phyloP scores from a whole-genome alignment of 805 yeast genomes.

The Zygosaccharomyces bisporus region DNA sequence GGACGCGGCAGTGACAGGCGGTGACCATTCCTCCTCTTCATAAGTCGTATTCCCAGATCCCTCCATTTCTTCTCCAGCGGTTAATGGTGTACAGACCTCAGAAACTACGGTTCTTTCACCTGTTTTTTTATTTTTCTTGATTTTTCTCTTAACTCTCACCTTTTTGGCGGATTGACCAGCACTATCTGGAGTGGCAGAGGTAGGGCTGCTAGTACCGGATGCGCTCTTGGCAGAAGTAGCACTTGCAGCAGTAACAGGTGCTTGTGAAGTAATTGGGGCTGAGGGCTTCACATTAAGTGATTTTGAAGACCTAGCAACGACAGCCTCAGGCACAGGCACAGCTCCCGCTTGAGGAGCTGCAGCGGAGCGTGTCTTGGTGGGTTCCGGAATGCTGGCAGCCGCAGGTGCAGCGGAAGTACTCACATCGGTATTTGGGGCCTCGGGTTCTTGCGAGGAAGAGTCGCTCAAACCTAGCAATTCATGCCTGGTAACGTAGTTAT shows the following conservation, averaged over 20 bases:
- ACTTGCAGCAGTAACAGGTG: slow-evolving; percentile 31
- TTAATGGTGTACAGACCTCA: slow-evolving; percentile 17
- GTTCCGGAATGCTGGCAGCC: neutral
- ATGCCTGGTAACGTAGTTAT: slow-evolving; percentile 33
- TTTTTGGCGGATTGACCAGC: slow-evolving; percentile 23
- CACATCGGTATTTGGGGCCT: neutral
- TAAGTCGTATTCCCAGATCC: slow-evolving; percentile 15
- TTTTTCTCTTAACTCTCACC: slow-evolving; percentile 38
- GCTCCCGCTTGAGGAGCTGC: neutral
- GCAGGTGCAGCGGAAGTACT: neutral
- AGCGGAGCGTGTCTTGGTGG: neutral
- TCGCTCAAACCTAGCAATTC: slow-evolving; percentile 14
- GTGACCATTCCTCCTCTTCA: slow-evolving; percentile 18
- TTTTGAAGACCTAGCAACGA: slow-evolving; percentile 2
- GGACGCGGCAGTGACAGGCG: neutral
- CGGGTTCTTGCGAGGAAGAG: slow-evolving; percentile 1
- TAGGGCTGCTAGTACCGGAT: neutral
- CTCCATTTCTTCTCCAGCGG: slow-evolving; percentile 24
- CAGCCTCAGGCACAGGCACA: neutral
- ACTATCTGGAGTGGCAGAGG: neutral
- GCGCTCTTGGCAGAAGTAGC: slow-evolving; percentile 20
- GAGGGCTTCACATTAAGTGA: neutral
- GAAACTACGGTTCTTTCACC: slow-evolving; percentile 40
- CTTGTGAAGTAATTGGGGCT: slow-evolving; percentile 3
- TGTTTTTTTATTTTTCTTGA: slow-evolving; percentile 40